Evolutionary conservation across 2,329 filamentous ascomycete genomes (phyloP).

Genomic region (Magnaporthiopsis incrustans): DNA sequence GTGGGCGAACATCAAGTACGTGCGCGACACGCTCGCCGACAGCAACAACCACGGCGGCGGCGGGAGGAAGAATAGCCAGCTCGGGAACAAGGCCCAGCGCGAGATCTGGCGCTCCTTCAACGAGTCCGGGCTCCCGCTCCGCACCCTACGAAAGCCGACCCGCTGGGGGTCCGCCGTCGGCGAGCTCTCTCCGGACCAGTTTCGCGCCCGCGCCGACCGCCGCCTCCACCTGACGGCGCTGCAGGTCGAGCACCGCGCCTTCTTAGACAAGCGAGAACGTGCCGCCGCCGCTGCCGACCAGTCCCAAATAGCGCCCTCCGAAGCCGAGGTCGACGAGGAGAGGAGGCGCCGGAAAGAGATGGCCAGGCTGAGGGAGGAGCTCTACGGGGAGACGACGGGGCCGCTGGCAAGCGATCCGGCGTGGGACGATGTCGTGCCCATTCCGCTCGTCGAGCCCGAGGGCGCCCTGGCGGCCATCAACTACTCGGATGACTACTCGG

Average conservation of each 20-base stretch:
- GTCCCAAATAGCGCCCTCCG: slow-evolving; percentile 14
- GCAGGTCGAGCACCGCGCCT: slow-evolving; percentile 34
- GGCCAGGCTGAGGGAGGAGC: slow-evolving; percentile 39
- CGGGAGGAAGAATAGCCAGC: slow-evolving; percentile 9
- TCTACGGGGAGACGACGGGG: slow-evolving; percentile 42
- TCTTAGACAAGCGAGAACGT: slow-evolving; percentile 29
- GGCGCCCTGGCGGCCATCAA: slow-evolving; percentile 85
- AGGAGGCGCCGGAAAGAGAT: slow-evolving; percentile 40
- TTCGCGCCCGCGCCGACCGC: slow-evolving; percentile 32
- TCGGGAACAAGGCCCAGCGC: slow-evolving; percentile 40
- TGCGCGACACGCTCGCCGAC: slow-evolving; percentile 29
- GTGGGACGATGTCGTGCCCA: slow-evolving; percentile 79
- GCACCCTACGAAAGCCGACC: slow-evolving; percentile 26
- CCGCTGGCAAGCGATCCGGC: slow-evolving; percentile 58
- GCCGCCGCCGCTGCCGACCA: slow-evolving; percentile 8
- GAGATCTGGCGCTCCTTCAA: slow-evolving; percentile 51
- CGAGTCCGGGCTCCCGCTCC: slow-evolving; percentile 43
- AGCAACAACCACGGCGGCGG: slow-evolving; percentile 21
- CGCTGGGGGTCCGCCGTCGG: slow-evolving; percentile 43
- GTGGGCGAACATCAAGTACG: slow-evolving; percentile 38
- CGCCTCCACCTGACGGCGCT: slow-evolving; percentile 35
- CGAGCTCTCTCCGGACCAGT: slow-evolving; percentile 38
- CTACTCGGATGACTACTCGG: slow-evolving; percentile 81
- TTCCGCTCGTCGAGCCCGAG: slow-evolving; percentile 76
- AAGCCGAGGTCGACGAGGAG: slow-evolving; percentile 38